These are phyloP conservation scores for Glonium stellatum DNA, from an alignment of 495 filamentous ascomycete species.

Conservation along the genomic window DNA sequence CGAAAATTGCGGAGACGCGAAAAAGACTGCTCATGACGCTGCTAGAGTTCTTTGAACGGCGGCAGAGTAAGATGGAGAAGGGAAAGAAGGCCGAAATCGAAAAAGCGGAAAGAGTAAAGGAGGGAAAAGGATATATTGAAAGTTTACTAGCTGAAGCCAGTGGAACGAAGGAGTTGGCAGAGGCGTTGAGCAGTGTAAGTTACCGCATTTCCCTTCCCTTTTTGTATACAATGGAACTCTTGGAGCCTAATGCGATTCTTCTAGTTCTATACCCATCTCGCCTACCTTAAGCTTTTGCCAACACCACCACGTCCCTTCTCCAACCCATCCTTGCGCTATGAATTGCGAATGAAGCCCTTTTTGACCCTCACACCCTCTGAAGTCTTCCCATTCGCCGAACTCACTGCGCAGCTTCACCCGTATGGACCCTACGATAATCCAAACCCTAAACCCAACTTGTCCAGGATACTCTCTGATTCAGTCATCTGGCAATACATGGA, in stretches of 20 bases:
- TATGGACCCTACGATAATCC: constrained; percentile 38
- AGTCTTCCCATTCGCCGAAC: constrained; percentile 60
- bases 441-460: constrained; percentile 13
- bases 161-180: constrained; percentile 63
- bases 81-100: background rate
- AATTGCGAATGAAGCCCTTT: constrained; percentile 88
- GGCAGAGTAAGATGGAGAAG: constrained; percentile 22
- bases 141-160: constrained; percentile 51
- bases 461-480: background rate
- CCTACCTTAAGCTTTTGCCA: constrained; percentile 52
- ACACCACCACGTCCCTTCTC: constrained; percentile 61
- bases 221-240: background rate
- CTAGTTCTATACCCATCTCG: constrained; percentile 60
- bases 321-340: constrained; percentile 64
- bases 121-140: constrained; percentile 46
- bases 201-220: background rate
- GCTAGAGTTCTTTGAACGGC: background rate
- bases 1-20: constrained; percentile 13
- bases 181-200: constrained; percentile 51
- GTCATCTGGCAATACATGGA: constrained; percentile 17
- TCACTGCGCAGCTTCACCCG: constrained; percentile 40
- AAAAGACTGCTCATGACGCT: background rate
- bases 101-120: constrained; percentile 31
- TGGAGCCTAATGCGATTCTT: constrained; percentile 2
- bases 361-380: constrained; percentile 60